A percentile compares a stretch with the other conserved stretches of the same genome.
Conservation (phyloP, 2,329 filamentous ascomycete species). For the Arthrinium puccinioides region DNA sequence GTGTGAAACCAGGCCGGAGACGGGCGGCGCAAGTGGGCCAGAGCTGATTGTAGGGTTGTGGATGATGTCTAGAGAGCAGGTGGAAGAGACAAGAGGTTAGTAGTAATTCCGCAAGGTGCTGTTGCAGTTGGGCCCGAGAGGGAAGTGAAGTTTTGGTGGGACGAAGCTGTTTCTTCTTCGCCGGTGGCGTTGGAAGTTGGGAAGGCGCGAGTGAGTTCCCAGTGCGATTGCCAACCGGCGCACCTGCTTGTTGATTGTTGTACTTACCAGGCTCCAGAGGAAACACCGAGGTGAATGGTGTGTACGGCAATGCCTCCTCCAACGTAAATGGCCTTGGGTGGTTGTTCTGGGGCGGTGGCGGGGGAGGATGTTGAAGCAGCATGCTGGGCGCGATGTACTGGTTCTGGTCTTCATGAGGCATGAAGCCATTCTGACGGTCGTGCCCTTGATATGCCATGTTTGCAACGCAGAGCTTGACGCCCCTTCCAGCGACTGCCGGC, state of each 20-base stretch:
- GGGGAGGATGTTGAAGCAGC: constrained; percentile 4
- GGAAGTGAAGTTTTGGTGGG: too few relatives aligned
- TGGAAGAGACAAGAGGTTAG: too few relatives aligned
- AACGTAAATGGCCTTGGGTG: constrained; percentile 49
- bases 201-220: too few relatives aligned
- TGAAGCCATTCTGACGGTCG: constrained; percentile 17
- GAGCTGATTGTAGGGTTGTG: constrained; percentile 56
- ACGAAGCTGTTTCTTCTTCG: too few relatives aligned
- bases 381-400: constrained; percentile 8
- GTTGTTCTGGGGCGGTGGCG: constrained; percentile 1
- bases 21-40: constrained; percentile 42
- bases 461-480: too few relatives aligned
- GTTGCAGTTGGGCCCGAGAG: too few relatives aligned
- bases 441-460: not conserved
- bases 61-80: constrained; percentile 46
- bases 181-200: constrained; percentile 1
- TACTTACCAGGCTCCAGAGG: constrained; percentile 67
- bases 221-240: too few relatives aligned
- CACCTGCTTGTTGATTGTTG: not conserved
- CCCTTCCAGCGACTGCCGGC: too few relatives aligned
- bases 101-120: too few relatives aligned
- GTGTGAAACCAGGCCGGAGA: constrained; percentile 43
- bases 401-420: constrained; percentile 12
- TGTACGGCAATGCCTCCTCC: constrained; percentile 73
- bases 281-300: constrained; percentile 72